Percentiles rank a stretch among this genome's conserved stretches.
Evolutionary conservation across 2,329 filamentous ascomycete genomes (phyloP).

Genomic region (Penicillium sp.): DNA sequence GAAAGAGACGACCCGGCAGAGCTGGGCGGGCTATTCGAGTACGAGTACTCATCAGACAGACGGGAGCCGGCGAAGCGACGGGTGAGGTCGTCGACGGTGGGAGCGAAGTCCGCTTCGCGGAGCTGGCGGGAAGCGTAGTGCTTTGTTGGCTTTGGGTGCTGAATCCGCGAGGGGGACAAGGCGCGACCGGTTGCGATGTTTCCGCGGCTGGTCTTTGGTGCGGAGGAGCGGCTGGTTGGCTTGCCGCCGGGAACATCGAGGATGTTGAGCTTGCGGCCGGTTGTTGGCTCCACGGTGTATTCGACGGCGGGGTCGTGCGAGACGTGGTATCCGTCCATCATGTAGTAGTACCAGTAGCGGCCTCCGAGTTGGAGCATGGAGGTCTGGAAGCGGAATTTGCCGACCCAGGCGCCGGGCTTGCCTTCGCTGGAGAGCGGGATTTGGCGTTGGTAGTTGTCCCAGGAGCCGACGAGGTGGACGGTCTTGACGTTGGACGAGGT

Average conservation of each 20-base stretch:
- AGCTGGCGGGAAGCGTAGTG: slow-evolving; percentile 82
- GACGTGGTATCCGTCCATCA: slow-evolving; percentile 97
- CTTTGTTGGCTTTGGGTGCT: slow-evolving; percentile 79
- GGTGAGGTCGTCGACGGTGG: slow-evolving; percentile 69
- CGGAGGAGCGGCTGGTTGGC: slow-evolving; percentile 27
- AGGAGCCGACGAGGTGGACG: slow-evolving; percentile 92
- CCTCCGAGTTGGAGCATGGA: slow-evolving; percentile 75
- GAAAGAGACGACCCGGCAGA: slow-evolving; percentile 59
- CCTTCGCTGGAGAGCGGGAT: slow-evolving; percentile 85
- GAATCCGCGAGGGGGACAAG: slow-evolving; percentile 78
- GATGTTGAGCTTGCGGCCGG: slow-evolving; percentile 92
- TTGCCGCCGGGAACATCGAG: slow-evolving; percentile 70
- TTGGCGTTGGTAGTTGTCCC: slow-evolving; percentile 93
- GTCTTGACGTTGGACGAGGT: slow-evolving; percentile 95
- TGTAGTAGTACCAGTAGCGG: slow-evolving; percentile 99
- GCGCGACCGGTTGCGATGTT: slow-evolving; percentile 82
- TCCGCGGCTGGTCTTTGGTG: slow-evolving; percentile 36
- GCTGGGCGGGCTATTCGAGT: slow-evolving; percentile 65
- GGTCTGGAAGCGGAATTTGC: slow-evolving; percentile 91
- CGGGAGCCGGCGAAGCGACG: slow-evolving; percentile 64
- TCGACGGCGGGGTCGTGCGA: slow-evolving; percentile 88
- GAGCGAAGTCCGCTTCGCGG: slow-evolving; percentile 70
- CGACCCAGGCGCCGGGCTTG: slow-evolving; percentile 88
- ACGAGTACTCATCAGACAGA: slow-evolving; percentile 62
- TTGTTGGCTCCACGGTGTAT: slow-evolving; percentile 88